Evolutionary conservation across 73 alveolate species (phyloP).

Genomic region (Paramecium sexaurelia): DNA sequence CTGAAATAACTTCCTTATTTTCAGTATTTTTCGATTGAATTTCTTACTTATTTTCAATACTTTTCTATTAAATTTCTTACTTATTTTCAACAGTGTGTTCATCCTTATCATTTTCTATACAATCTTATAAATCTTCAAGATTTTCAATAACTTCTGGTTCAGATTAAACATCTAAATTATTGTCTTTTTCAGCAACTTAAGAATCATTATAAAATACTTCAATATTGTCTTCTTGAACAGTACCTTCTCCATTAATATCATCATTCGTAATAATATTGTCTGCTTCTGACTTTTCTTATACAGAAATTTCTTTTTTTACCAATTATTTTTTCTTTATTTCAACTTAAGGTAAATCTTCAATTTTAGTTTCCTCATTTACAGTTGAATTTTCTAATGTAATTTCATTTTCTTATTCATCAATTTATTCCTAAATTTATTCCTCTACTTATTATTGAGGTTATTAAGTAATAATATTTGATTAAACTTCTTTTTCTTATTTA

Average conservation of each 20-base stretch:
- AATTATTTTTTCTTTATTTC: background rate
- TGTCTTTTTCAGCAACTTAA: background rate
- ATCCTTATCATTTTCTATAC: background rate
- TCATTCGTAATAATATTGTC: constrained; percentile 1
- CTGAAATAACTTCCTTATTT: background rate
- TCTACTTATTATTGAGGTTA: background rate
- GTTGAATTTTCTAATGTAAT: background rate
- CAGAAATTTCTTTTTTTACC: background rate
- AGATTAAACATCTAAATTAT: background rate
- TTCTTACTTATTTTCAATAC: background rate
- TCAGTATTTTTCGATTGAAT: too few relatives aligned
- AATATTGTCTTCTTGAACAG: background rate
- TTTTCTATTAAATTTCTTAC: background rate
- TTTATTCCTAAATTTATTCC: background rate
- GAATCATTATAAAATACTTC: background rate
- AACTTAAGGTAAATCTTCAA: background rate
- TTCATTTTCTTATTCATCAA: constrained; percentile 6
- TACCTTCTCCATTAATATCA: background rate
- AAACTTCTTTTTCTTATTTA: background rate
- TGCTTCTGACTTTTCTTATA: background rate
- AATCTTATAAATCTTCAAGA: background rate
- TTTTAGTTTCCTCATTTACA: background rate
- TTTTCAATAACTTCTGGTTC: constrained; percentile 22
- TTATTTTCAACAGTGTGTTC: constrained; percentile 8
- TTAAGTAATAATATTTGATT: background rate